Base-by-base conservation (phyloP, 306 rosid genomes). In the Dalbergia oliveri region DNA sequence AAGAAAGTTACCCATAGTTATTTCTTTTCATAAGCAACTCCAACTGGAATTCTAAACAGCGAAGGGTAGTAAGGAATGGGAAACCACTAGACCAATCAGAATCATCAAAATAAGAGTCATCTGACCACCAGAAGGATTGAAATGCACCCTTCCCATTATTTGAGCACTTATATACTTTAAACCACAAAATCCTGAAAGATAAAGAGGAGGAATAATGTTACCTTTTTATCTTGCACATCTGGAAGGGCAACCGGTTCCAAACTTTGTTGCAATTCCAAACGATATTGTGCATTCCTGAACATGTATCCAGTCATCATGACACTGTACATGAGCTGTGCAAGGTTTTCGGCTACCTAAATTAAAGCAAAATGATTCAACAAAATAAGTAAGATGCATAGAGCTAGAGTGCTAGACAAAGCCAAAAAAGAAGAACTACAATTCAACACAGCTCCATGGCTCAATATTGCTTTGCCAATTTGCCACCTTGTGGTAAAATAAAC, bases 261-360 rank as follows among this genome's bases (percentile, higher is more conserved):
- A 86, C 98, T 79, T 78, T 95, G 96, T 80, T 95, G 99, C 86
- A 95, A 87, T 76, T 95, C 99, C 88, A 95, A 76, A 50, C 99
- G 94, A 79, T 91, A 79, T 83, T 93, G 99, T 10, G 97, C 99
- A 85, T 95, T 95, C 86, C 86, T 92, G 84, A 95, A 95, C 96
- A 95, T 95, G 73, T 95, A 95, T 65, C 98, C 99, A 56, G 99
- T 95, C 99, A 95, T 95, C 89, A 95, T 88, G 79, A 93, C 89
- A 81, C 99, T 95, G 87, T 95, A 95, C 99, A 95, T 95, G 73
- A 95, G 98, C 66, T 95, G 99, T 11, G 99, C 99, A 44, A 95
- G 93, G 86, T 95, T 95, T 85, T 95, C 99, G 39, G 99, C 99
- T 45, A 95, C 99, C 99, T 93, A 86, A 78, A 87, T 47, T 37